Base-by-base conservation (phyloP, 2,329 filamentous ascomycete genomes). In the Talaromyces pinophilus region DNA sequence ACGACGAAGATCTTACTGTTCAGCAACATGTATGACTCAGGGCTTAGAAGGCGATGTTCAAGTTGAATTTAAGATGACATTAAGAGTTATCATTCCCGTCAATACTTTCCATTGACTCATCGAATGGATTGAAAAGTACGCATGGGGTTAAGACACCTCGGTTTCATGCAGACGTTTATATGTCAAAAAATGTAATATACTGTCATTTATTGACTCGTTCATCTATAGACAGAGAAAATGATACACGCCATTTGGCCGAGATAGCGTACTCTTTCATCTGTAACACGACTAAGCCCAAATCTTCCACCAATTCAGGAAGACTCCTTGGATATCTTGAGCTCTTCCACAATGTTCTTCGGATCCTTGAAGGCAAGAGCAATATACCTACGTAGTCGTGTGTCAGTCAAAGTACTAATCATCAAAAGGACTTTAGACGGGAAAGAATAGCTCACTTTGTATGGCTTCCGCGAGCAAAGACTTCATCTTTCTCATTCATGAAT, bases 401-500 rank as follows among this genome's bases (percentile, higher is more conserved):
- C 33, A 60, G 19, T 44, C 57, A 6, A 59, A 17, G 25, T 10
- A n/a, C 17, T 33, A 5, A 4, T 25, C 2, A 19, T 38, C n/a
- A 30, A 55, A 55, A 6, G 10, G 7, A 11, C 0, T 40, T 8
- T 33, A 33, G 30, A 33, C 30, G 7, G 30, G 30, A 13, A 52
- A 52, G 40, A 44, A 19, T n/a, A 52, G 17, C 5, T 72, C 74
- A 87, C 82, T 90, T 90, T 1, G 88, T 90, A 76, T 90, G 88
- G 71, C 88, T 90, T 2, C 88, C 88, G 67, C 88, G 80, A 1
- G 88, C 88, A 63, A 90, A 84, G 8, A 89, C 67, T 61, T 89
- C 83, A 59, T 87, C 82, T 65, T 86, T 84, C 17, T 73, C 77
- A 70, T 90, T 89, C 67, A 78, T 82, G 74, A 90, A 90, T 59